These are phyloP conservation scores for Roridomyces roridus DNA, from an alignment of 768 basidiomycete species.

Conservation along the genomic window DNA sequence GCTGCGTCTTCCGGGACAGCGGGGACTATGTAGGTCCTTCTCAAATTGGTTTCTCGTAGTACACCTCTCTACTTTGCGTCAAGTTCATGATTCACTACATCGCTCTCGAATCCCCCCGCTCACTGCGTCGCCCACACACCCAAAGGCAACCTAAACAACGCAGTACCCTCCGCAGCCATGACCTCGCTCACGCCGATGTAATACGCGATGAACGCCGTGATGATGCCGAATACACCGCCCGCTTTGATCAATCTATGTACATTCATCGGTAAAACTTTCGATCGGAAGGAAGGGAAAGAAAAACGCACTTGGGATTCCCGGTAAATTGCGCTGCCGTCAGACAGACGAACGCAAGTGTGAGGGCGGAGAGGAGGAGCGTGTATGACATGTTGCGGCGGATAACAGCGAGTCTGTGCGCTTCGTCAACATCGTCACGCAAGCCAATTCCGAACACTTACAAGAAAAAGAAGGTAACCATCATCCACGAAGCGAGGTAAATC, in stretches of 20 bases:
- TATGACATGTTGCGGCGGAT: conserved; percentile 47
- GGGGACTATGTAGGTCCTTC: too few species aligned
- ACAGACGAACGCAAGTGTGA: conserved; percentile 47
- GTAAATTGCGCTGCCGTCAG: conserved; percentile 49
- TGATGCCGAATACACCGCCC: conserved; percentile 51
- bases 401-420: conserved; percentile 39
- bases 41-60: too few species aligned
- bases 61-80: too few species aligned
- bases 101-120: too few species aligned
- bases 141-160: conserved; percentile 47
- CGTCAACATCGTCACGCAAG: not conserved
- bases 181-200: conserved; percentile 54
- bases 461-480: conserved; percentile 67
- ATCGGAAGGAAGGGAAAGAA: not conserved
- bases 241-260: conserved; percentile 41
- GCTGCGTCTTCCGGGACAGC: too few species aligned
- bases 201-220: conserved; percentile 55
- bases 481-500: conserved; percentile 72
- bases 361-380: conserved; percentile 43
- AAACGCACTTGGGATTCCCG: conserved; percentile 34
- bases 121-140: too few species aligned
- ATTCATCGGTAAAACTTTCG: not conserved
- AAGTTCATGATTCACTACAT: too few species aligned
- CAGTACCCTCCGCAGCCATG: conserved; percentile 45
- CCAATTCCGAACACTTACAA: conserved; percentile 47